phyloP scores from a whole-genome alignment of 176 grass and related monocot genomes.

The Aegilops bicornis region DNA sequence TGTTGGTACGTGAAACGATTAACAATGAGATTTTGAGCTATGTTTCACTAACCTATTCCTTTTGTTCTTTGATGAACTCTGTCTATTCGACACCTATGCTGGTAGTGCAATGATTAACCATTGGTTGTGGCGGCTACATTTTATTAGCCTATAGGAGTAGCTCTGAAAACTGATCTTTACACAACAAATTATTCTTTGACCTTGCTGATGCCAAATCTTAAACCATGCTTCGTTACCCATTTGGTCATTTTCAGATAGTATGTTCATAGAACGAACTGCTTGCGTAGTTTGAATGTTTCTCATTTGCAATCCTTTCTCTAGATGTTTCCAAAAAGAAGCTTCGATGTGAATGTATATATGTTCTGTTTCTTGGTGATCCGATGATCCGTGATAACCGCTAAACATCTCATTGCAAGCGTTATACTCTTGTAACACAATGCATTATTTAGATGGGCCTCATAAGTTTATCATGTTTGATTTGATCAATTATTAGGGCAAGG shows the following conservation, averaged over 20 bases:
- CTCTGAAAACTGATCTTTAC: not conserved
- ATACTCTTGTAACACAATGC: not conserved
- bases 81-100: not conserved
- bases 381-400: not conserved
- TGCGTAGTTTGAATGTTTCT: not conserved
- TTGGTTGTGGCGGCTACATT: too few relatives aligned
- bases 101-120: too few relatives aligned
- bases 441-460: not conserved
- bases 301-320: not conserved
- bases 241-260: slow-evolving; percentile 13
- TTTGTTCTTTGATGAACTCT: not conserved
- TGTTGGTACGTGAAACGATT: slow-evolving; percentile 58
- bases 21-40: slow-evolving; percentile 1
- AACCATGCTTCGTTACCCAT: not conserved
- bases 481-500: slow-evolving; percentile 51
- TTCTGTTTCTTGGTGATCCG: not conserved
- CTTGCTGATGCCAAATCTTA: not conserved
- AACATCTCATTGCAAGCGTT: slow-evolving; percentile 22
- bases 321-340: not conserved
- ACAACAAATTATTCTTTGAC: not conserved
- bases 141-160: not conserved
- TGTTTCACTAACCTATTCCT: not conserved
- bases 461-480: slow-evolving; percentile 4
- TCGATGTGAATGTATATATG: not conserved
- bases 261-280: not conserved